Evolutionary conservation across 2,329 filamentous ascomycete genomes (phyloP), one percentile per base, ranked within the genome.

Genomic region (Aureobasidium sp.): DNA sequence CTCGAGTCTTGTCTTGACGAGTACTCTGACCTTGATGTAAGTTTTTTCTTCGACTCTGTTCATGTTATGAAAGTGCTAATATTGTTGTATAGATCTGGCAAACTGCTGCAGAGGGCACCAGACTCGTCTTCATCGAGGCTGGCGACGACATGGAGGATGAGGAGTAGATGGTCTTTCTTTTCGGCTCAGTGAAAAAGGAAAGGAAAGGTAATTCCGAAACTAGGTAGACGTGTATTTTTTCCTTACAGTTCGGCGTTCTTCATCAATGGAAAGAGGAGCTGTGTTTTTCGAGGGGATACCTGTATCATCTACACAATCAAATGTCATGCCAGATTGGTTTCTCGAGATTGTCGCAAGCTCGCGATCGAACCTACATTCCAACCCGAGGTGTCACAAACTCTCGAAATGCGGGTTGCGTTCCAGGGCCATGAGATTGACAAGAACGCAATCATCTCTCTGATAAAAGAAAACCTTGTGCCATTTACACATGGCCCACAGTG

Each of bases 1-100:
- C 91, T 96, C 78, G 82, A 89, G 70, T 83, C 84, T 67, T 88
- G 92, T 25, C 81, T 99, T 72, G 88, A 96, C 65, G 93, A 96
- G 78, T 97, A 99, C 76, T 87, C 90, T 3, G 80, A 84, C 66
- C 78, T 96, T 64, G 89, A 96, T 79, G 94, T 97, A 80, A 90
- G 92, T 87, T 66, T 70, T 10, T 27, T 5, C 34, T 5, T 34
- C 10, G 8, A 8, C 1, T 39, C 27, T 10, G 1, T 2, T 21
- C 2, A 29, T 21, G 21, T 21, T 54, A 27, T 13, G 47, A 25
- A 27, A 37, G 59, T 66, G 64, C 75, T 78, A 69, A 78, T 36
- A 13, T 29, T 48, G 14, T 29, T 54, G 2, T 14, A 62, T 61
- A 81, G 79, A 76, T 81, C 63, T 82, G 80, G 80, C 80, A 82